Evolutionary conservation across 2,329 filamentous ascomycete species (phyloP).

Genomic region (Delphinella strobiligena): DNA sequence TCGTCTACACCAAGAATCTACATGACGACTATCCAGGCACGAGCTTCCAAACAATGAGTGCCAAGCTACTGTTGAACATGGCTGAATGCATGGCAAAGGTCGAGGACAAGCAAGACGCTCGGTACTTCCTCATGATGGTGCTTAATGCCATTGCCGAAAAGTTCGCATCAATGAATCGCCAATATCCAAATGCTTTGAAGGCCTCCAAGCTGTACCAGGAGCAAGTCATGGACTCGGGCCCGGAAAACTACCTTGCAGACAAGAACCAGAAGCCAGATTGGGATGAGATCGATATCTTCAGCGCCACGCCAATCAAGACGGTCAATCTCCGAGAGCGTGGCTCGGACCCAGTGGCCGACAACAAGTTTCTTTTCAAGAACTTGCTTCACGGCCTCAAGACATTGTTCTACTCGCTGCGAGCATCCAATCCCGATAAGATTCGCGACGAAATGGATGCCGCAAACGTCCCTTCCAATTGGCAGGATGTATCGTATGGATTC

Average conservation of each 20-base stretch:
- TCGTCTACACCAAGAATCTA: conserved; percentile 92
- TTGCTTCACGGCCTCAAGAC: conserved; percentile 92
- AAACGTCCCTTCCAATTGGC: conserved; percentile 80
- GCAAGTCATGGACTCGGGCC: conserved; percentile 44
- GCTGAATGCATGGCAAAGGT: conserved; percentile 94
- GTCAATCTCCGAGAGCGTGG: conserved; percentile 81
- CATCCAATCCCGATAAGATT: conserved; percentile 59
- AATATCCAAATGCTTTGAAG: conserved; percentile 91
- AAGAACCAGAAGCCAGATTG: conserved; percentile 74
- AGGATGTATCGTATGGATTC: conserved; percentile 91
- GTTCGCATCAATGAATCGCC: conserved; percentile 93
- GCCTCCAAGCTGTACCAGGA: conserved; percentile 66
- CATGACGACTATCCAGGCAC: conserved; percentile 95
- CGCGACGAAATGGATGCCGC: conserved; percentile 55
- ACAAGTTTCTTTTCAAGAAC: conserved; percentile 96
- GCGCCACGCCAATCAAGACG: conserved; percentile 89
- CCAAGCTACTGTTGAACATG: conserved; percentile 93
- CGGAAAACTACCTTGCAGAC: conserved; percentile 76
- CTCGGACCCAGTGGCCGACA: conserved; percentile 84
- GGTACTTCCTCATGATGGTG: conserved; percentile 94
- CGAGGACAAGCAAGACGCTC: conserved; percentile 82
- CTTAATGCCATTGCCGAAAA: conserved; percentile 97
- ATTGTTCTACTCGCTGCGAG: conserved; percentile 87
- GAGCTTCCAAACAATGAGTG: conserved; percentile 99
- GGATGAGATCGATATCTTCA: conserved; percentile 98